Percentiles rank a stretch among this genome's conserved stretches.
phyloP scores from a whole-genome alignment of 768 basidiomycete genomes.

The Boletus sensibilis region DNA sequence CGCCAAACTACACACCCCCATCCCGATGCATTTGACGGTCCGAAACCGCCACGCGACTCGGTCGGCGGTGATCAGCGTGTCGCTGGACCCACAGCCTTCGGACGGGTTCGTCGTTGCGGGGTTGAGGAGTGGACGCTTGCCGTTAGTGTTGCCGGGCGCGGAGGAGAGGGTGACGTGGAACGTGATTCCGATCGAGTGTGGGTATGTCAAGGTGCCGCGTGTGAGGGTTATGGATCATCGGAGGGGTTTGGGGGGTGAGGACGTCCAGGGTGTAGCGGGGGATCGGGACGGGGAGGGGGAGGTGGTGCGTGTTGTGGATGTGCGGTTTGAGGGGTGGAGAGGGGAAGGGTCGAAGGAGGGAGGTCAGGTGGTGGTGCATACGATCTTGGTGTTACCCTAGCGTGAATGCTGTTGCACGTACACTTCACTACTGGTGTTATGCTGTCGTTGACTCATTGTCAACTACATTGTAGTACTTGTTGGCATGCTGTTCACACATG shows the following conservation, averaged over 20 bases:
- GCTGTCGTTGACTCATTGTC: too few relatives aligned
- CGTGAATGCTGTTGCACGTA: too few relatives aligned
- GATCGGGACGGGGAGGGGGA: conserved; percentile 40
- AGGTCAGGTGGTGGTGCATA: not conserved
- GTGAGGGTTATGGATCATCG: conserved; percentile 60
- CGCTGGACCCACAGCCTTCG: conserved; percentile 64
- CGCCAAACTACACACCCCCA: conserved; percentile 61
- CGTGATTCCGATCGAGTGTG: conserved; percentile 73
- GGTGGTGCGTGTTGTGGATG: conserved; percentile 52
- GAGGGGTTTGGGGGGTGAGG: conserved; percentile 31
- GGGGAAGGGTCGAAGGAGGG: not conserved
- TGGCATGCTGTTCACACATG: too few relatives aligned
- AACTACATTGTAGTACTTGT: too few relatives aligned
- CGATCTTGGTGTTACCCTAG: conserved; percentile 22
- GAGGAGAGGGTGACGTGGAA: conserved; percentile 69
- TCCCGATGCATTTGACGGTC: conserved; percentile 54
- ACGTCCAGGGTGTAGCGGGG: conserved; percentile 10
- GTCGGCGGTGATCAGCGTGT: conserved; percentile 67
- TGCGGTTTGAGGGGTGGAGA: conserved; percentile 40
- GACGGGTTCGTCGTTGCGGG: conserved; percentile 86
- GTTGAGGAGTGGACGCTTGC: conserved; percentile 60
- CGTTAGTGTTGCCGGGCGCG: conserved; percentile 69
- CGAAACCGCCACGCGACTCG: conserved; percentile 65
- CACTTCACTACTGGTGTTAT: too few relatives aligned
- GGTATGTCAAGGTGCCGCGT: conserved; percentile 58